A percentile compares a stretch with the other conserved stretches of the same genome.
phyloP scores from a whole-genome alignment of 139 green algal species.

The Mesotaenium endlicherianum region DNA sequence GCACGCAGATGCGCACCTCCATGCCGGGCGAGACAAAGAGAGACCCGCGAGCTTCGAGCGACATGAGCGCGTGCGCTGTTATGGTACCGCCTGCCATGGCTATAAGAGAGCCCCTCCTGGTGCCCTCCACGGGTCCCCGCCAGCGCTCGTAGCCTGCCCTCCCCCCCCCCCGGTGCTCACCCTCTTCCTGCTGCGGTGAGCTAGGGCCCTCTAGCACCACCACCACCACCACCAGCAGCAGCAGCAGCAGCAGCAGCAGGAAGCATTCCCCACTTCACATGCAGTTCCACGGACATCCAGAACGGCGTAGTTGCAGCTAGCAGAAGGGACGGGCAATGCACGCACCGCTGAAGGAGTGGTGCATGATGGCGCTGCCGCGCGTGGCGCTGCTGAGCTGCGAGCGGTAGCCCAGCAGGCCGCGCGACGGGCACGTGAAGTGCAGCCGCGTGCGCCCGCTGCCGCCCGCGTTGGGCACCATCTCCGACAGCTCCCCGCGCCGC shows the following conservation, averaged over 20 bases:
- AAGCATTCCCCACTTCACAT: no score
- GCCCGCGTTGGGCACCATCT: constrained; percentile 61
- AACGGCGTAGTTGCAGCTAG: no score
- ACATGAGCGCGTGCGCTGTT: constrained; percentile 68
- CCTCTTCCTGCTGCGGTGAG: no score
- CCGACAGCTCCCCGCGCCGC: constrained; percentile 61
- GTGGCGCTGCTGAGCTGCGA: constrained; percentile 72
- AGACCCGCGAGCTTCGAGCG: constrained; percentile 69
- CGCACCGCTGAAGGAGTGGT: constrained; percentile 66
- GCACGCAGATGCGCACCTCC: constrained; percentile 19
- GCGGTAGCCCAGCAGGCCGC: constrained; percentile 74
- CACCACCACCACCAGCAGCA: background rate
- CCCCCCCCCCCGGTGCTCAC: no score
- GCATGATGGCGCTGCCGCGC: constrained; percentile 73
- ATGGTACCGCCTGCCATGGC: constrained; percentile 61
- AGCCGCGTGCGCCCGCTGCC: constrained; percentile 60
- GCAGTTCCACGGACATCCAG: no score
- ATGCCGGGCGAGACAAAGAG: constrained; percentile 70
- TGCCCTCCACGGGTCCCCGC: constrained; percentile 61
- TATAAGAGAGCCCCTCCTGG: constrained; percentile 72
- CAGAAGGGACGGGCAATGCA: no score
- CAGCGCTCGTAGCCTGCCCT: constrained; percentile 55
- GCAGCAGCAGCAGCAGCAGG: background rate
- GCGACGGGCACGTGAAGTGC: constrained; percentile 64
- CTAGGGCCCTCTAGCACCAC: no score